Evolutionary conservation across 768 basidiomycete genomes (phyloP), one percentile per base, ranked within the genome.

Genomic region (Daedalea quercina): DNA sequence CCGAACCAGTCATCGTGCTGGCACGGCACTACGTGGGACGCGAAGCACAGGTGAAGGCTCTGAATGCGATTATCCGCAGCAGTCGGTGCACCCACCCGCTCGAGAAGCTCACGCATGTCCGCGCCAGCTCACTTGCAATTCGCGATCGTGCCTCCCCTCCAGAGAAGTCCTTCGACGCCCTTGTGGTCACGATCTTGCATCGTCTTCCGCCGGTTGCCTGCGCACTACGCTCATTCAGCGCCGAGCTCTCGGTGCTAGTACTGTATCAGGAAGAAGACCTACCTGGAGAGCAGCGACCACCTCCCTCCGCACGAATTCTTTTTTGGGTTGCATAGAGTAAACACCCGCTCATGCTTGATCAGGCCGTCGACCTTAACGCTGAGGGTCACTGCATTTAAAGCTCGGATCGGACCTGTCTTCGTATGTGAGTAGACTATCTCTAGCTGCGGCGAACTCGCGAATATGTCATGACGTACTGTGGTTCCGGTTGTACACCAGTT

Each of bases 401-500:
- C n/a, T n/a, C n/a, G n/a, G n/a, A n/a, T n/a, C n/a, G n/a, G n/a
- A n/a, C 9, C 80, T 62, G 22, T 35, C 40, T 17, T 9, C 23
- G 50, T 25, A 42, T 22, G 24, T 7, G 37, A 11, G 13, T 13
- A 31, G 31, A 3, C 11, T 47, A 28, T 28, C 25, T 20, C 19
- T 9, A 40, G 7, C 13, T 19, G 8, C 37, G 7, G 37, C 37
- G 17, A 17, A 40, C 37, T 19, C 8, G 37, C 34, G n/a, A n/a
- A n/a, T n/a, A n/a, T n/a, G n/a, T n/a, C n/a, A n/a, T n/a, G n/a
- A n/a, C n/a, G n/a, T n/a, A 47, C 52, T 46, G 59, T 89, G 87
- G 60, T 89, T 89, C 31, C 87, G 79, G 54, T 79, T 80, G 60
- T 86, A 90, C 9, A 82, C 72, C n/a, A 84, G 70, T 43, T 77